Evolutionary conservation across 331 rosid species (phyloP).

Genomic region (Stylosanthes scabra): DNA sequence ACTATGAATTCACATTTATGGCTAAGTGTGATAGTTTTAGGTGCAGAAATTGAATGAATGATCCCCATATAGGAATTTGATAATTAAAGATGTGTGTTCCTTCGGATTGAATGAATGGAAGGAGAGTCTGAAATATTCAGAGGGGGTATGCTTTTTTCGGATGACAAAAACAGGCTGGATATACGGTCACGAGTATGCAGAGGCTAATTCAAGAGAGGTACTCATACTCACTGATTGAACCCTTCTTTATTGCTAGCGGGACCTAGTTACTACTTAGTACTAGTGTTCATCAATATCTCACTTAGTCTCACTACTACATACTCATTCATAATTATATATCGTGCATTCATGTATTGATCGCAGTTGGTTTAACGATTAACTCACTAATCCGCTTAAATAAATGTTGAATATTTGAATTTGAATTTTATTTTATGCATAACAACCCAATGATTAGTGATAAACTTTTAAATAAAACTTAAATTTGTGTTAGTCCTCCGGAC

Average conservation of each 20-base stretch:
- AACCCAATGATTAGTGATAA: not conserved
- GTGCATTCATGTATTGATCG: constrained; percentile 59
- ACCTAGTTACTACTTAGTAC: constrained; percentile 32
- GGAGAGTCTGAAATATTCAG: constrained; percentile 29
- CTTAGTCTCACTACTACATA: constrained; percentile 42
- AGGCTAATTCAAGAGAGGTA: constrained; percentile 35
- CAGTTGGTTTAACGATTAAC: too few relatives aligned
- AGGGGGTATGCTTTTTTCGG: constrained; percentile 30
- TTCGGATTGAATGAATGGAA: constrained; percentile 34
- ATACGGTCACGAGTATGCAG: constrained; percentile 54
- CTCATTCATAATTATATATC: not conserved
- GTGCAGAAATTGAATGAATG: constrained; percentile 28
- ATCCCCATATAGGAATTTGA: constrained; percentile 14
- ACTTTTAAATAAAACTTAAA: not conserved
- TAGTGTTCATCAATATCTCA: constrained; percentile 31
- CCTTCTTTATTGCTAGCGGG: constrained; percentile 59
- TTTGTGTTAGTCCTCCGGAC: not conserved
- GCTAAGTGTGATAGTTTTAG: constrained; percentile 18
- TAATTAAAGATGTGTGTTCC: constrained; percentile 29
- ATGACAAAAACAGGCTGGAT: constrained; percentile 49
- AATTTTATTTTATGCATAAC: not conserved
- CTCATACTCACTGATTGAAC: constrained; percentile 52
- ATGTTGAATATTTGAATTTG: constrained; percentile 1
- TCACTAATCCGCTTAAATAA: constrained; percentile 4
- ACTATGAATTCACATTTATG: constrained; percentile 23